Evolutionary conservation across 2,329 filamentous ascomycete genomes (phyloP).

Genomic region (Colletotrichum liriopes): DNA sequence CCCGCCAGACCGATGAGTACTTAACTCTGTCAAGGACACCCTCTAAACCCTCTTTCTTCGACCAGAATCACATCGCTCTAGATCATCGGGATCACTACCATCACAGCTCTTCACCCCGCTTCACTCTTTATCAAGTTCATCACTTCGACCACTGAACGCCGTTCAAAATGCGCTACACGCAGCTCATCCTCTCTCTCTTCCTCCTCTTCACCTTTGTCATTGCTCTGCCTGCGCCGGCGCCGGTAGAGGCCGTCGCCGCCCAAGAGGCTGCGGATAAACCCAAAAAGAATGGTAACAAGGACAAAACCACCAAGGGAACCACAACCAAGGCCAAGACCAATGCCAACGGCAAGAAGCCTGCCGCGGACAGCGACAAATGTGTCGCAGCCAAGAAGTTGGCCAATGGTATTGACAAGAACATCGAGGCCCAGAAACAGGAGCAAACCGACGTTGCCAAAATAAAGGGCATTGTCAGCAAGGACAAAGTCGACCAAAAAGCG

Average conservation of each 20-base stretch:
- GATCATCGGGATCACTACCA: neutral
- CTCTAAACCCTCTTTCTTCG: fast-evolving
- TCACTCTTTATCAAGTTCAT: neutral
- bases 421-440: slow-evolving; percentile 46
- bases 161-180: slow-evolving; percentile 29
- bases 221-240: slow-evolving; percentile 22
- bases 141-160: neutral
- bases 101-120: neutral
- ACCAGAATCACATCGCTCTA: neutral
- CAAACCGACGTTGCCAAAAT: slow-evolving; percentile 35
- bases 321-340: neutral
- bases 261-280: neutral
- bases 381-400: slow-evolving; percentile 44
- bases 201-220: slow-evolving; percentile 26
- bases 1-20: slow-evolving; percentile 1
- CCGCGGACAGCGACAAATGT: slow-evolving; percentile 24
- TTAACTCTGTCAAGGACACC: slow-evolving; percentile 13
- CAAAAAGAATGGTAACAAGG: slow-evolving; percentile 1
- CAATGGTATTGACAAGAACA: slow-evolving; percentile 46
- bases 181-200: slow-evolving; percentile 21
- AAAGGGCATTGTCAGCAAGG: slow-evolving; percentile 35
- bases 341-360: neutral
- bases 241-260: neutral
- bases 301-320: neutral
- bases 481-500: slow-evolving; percentile 2